These are phyloP conservation scores for Sporothrix sp. DNA, from an alignment of 2,329 filamentous ascomycete species.

Conservation along the genomic window DNA sequence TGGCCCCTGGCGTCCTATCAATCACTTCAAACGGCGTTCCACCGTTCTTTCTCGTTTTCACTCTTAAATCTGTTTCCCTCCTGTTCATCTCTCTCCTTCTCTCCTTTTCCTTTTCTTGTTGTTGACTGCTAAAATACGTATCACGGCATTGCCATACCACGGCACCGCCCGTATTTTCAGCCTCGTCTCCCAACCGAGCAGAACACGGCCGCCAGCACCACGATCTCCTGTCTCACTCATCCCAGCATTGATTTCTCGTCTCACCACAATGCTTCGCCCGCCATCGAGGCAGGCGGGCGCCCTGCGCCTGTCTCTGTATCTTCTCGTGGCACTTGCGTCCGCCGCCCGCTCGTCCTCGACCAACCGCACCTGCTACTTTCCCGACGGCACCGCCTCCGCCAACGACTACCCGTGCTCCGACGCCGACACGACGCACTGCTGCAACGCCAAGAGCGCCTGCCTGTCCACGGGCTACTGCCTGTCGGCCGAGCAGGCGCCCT, in stretches of 20 bases:
- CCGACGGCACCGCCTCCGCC: slow-evolving; percentile 9
- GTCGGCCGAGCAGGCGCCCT: slow-evolving; percentile 9
- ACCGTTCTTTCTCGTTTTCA: not conserved
- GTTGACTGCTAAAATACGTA: not conserved
- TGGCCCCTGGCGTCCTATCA: not conserved
- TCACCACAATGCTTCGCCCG: not conserved
- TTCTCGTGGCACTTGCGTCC: not conserved
- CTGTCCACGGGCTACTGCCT: slow-evolving; percentile 15
- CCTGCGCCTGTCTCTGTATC: not conserved
- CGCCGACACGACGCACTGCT: slow-evolving; percentile 12
- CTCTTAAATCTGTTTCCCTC: no score
- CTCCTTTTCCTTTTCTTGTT: not conserved
- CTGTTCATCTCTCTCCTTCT: not conserved
- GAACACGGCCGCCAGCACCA: no score
- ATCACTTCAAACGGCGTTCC: not conserved
- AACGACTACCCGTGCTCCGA: slow-evolving; percentile 7
- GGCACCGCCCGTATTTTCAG: not conserved
- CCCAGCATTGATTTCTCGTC: not conserved
- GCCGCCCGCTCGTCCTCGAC: not conserved
- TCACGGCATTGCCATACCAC: not conserved
- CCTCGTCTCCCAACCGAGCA: no score
- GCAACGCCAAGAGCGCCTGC: slow-evolving; percentile 10
- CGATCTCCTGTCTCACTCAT: not conserved
- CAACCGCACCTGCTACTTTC: slow-evolving; percentile 14
- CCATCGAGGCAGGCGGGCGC: not conserved